Evolutionary conservation across 2,329 filamentous ascomycete species (phyloP), one percentile per base, ranked within the genome.

Genomic region (Diaporthe ampelina): DNA sequence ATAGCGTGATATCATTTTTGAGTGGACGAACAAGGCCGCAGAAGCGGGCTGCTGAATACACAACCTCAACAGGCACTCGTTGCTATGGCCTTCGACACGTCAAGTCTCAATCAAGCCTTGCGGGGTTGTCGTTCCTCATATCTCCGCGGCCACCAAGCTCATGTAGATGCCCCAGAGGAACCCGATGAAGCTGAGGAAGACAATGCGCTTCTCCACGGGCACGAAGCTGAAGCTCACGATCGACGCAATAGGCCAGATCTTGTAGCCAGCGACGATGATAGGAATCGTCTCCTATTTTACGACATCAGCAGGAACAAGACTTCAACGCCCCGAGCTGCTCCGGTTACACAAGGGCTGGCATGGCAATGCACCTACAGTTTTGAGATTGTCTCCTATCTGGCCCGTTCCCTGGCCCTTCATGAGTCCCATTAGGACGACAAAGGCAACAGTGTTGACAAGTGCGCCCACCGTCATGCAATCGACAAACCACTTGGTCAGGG

Each of bases 111-210:
- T 35, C 3, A 1, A 29, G 19, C n/a, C 29, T 13, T 8, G 8
- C 21, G 21, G 19, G 21, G 54, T 32, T 19, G 21, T 52, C 11
- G n/a, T 52, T n/a, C 43, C 26, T 11, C 43, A 74, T 24, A 73
- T 61, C 52, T 43, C 79, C 7, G 83, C 82, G 26, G 86, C 86
- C 11, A 88, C 83, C 43, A 88, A 77, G 74, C 86, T 87, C 85
- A 88, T 86, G 78, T 88, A 88, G 43, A 88, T 85, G 11, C 87
- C 87, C 87, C 86, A 88, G 7, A 88, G 76, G 29, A 89, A 78
- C 1, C 86, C 86, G 24, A 88, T 79, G 70, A 87, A 85, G 75
- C 85, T 87, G 65, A 88, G 81, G 77, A 88, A 89, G 48, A 88
- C 84, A 72, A 88, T 85, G 48, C 87, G 82, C 58, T 82, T 82